A percentile compares a stretch with the other conserved stretches of the same genome.
These are phyloP conservation scores for Irpex lacteus DNA, from an alignment of 1,284 basidiomycete genomes.

Conservation along the genomic window DNA sequence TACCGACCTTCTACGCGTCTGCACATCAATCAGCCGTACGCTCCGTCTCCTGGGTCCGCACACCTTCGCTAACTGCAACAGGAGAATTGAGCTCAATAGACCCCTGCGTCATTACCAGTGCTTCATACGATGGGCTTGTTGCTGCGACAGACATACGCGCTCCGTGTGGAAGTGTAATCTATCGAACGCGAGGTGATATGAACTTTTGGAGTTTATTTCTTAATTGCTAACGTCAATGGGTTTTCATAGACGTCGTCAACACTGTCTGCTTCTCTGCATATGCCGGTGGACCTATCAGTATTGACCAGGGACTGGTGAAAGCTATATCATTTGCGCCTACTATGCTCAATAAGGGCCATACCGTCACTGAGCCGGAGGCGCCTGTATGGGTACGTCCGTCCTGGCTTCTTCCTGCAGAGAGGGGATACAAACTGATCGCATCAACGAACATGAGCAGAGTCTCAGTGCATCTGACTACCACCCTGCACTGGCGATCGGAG, in stretches of 20 bases:
- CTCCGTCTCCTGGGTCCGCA: constrained; percentile 67
- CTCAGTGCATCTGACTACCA: constrained; percentile 82
- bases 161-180: constrained; percentile 58
- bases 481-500: constrained; percentile 77
- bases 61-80: constrained; percentile 51
- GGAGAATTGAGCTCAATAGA: constrained; percentile 48
- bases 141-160: constrained; percentile 75
- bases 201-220: background rate
- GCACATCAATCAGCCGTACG: constrained; percentile 80
- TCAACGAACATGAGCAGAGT: constrained; percentile 35
- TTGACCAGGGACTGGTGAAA: constrained; percentile 80
- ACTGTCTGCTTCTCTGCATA: constrained; percentile 63
- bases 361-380: constrained; percentile 68
- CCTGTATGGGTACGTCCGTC: constrained; percentile 69
- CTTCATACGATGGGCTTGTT: constrained; percentile 76
- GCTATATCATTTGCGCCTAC: constrained; percentile 66
- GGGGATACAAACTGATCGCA: background rate
- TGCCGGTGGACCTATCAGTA: constrained; percentile 63
- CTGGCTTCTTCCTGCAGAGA: background rate
- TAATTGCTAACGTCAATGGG: background rate
- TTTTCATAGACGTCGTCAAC: constrained; percentile 63
- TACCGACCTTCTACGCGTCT: constrained; percentile 70
- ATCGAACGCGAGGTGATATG: constrained; percentile 66
- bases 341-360: constrained; percentile 74
- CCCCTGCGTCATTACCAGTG: constrained; percentile 71